Evolutionary conservation across 495 filamentous ascomycete genomes (phyloP), one percentile per base, ranked within the genome.

Genomic region (Aspergillus carlsbadensis): DNA sequence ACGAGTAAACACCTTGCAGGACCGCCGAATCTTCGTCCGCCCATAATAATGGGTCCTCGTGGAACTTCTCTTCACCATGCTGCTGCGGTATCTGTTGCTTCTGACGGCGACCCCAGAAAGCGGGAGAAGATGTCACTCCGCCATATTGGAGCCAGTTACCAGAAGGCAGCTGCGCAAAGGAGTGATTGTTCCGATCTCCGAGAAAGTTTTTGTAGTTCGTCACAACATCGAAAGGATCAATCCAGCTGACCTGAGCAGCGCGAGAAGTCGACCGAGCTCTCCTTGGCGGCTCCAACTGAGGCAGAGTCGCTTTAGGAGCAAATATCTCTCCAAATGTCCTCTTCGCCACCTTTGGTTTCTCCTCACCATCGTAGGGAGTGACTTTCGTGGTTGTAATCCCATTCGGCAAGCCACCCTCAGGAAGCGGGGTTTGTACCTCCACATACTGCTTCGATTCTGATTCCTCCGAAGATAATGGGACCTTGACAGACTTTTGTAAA

Each of bases 251-350:
- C 4, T 65, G 60, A 10, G 51, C 61, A 55, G 64, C 64, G 42
- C 63, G 71, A 39, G 62, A 56, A 20, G 64, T 63, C 31, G 66
- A 57, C 33, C 62, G 56, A 49, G 70, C 57, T 54, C 61, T 67
- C 49, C 70, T 70, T 0, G 92, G 91, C 18, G 89, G 88, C 48
- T 87, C 83, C 21, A 95, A 67, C 17, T 82, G 78, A 11, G 86
- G 83, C 5, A 92, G 69, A 36, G 74, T 81, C 31, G 84, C 59
- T 6, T 90, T 87, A 18, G 91, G 82, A 6, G 87, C 80, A 70
- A 96, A 97, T 2, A 91, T 70, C 45, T 96, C 89, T 15, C 88
- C 89, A 26, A 97, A 78, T 1, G 90, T 95, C 61, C 77, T 82
- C 56, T 73, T 81, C 54, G 72, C 72, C 41, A 70, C 68, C 17